Conservation (phyloP, 1,284 basidiomycete genomes). For the Cryptococcus hybrid region DNA sequence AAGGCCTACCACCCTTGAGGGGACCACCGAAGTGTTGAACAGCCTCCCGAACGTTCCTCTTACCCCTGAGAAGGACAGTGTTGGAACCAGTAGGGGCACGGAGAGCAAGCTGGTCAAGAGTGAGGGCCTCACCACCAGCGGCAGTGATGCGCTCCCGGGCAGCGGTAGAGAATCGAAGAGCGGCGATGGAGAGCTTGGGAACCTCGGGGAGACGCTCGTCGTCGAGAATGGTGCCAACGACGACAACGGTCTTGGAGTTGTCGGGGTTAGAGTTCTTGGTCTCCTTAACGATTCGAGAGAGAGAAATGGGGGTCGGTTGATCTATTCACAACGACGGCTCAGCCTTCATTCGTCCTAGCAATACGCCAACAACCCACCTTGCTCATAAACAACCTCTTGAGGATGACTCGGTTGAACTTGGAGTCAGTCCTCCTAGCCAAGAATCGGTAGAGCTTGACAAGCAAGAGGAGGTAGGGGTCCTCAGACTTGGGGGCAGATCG, state of each 20-base stretch:
- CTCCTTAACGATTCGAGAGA: conserved; percentile 85
- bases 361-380: conserved; percentile 28
- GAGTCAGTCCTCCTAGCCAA: conserved; percentile 95
- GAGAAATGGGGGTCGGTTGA: conserved; percentile 97
- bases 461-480: conserved; percentile 97
- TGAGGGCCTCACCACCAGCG: conserved; percentile 91
- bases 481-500: conserved; percentile 96
- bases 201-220: conserved; percentile 84
- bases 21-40: conserved; percentile 87
- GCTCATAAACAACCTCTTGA: conserved; percentile 94
- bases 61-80: conserved; percentile 78
- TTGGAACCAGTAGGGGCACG: conserved; percentile 93
- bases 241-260: conserved; percentile 76
- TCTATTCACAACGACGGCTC: conserved; percentile 52
- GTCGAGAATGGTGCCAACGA: conserved; percentile 92
- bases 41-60: conserved; percentile 89
- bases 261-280: conserved; percentile 68
- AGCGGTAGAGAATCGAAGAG: conserved; percentile 89
- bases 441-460: conserved; percentile 99
- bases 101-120: conserved; percentile 94
- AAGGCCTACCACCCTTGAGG: conserved; percentile 43
- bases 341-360: neutral
- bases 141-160: conserved; percentile 94
- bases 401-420: conserved; percentile 96
- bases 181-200: conserved; percentile 92